Base-by-base conservation (phyloP, 2,329 filamentous ascomycete genomes). In the Talaromyces marneffei region DNA sequence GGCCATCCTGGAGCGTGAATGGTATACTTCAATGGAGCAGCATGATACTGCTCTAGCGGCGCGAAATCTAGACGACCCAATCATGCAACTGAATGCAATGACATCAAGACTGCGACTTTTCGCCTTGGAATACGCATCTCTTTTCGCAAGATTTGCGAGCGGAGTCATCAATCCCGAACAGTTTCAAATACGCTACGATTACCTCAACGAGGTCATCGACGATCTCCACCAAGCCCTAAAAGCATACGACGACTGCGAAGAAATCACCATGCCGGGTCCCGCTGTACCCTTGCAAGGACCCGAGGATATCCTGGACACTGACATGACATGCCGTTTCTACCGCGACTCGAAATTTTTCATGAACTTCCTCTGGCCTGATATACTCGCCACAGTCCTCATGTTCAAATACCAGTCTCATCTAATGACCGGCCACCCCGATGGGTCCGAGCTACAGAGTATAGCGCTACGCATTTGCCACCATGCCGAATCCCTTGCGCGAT, bases 371-470 rank as follows among this genome's bases (percentile, higher is more conserved):
- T 80, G 82, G 61, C 83, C 91, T 62, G 91, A 96, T 70, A 90
- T 91, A 79, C 86, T 90, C 71, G 88, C 88, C 7, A 85, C 92
- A 25, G 82, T 88, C 53, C 80, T 94, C 62, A 91, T 96, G 87
- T 91, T 91, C 74, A 85, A 86, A 66, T 87, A 88, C 66, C 90
- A 94, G 68, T 84, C 87, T 1, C 82, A 85, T 3, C 78, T 83
- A 55, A 79, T 83, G 1, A 74, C 85, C 56, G 80, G 81, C 40
- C 77, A 83, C 76, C 68, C 79, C 1, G 74, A 79, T 3, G 70
- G 78, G 12, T 72, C 80, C 12, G 85, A 89, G 57, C 69, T 93
- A 59, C 79, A 79, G 3, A 72, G 79, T 1, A 80, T 89, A 61
- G 88, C 91, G 1, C 84, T 88, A 66, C 82, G 84, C 58, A 87